phyloP scores from a whole-genome alignment of 2,329 filamentous ascomycete species.

The Mycosphaerella arachidis region DNA sequence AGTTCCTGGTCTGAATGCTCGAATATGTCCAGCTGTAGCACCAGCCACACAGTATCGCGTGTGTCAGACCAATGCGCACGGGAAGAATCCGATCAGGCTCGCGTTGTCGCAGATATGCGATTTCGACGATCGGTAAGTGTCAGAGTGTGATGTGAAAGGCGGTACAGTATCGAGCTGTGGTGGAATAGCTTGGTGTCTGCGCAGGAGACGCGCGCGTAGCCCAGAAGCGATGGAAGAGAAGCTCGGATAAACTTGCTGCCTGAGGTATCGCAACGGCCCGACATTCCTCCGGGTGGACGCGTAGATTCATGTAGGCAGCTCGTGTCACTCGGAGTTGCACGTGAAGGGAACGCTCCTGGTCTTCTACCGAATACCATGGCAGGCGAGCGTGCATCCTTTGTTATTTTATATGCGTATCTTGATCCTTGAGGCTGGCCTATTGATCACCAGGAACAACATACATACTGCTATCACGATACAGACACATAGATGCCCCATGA shows the following conservation, averaged over 20 bases:
- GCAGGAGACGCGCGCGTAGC: neutral
- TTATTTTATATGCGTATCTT: neutral
- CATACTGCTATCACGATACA: neutral
- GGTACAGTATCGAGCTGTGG: neutral
- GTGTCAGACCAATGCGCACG: neutral
- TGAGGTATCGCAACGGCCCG: neutral
- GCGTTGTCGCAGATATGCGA: neutral
- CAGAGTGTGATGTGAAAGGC: neutral
- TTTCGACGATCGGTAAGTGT: neutral
- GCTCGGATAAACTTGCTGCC: neutral
- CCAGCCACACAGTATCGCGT: neutral
- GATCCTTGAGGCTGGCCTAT: neutral
- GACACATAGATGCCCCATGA: neutral
- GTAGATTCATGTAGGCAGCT: too few relatives aligned
- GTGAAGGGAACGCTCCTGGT: neutral
- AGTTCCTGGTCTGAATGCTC: conserved; percentile 2
- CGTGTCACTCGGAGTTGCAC: neutral
- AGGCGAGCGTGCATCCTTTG: neutral
- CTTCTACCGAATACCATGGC: neutral
- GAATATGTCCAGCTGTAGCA: neutral
- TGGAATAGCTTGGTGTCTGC: neutral
- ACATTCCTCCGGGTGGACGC: neutral
- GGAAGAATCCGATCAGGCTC: neutral
- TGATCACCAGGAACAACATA: neutral
- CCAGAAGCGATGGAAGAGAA: neutral